Conservation (phyloP, 305 asterid genomes). For the Nicotiana rustica region DNA sequence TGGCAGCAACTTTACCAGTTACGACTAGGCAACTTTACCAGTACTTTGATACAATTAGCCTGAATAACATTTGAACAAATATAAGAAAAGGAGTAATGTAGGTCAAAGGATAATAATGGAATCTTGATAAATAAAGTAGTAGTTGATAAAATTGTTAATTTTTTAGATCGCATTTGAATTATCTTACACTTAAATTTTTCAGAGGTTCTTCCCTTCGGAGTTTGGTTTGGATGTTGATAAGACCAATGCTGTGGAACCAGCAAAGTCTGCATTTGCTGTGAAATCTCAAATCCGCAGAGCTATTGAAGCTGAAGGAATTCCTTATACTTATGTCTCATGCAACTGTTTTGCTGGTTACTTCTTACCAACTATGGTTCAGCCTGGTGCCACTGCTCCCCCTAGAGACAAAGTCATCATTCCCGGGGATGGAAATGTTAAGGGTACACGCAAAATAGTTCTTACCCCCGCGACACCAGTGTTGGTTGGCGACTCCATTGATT, state of each 20-base stretch:
- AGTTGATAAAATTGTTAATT: neutral
- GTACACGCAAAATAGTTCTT: slow-evolving; percentile 33
- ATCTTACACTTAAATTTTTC: slow-evolving; percentile 13
- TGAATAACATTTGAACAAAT: neutral
- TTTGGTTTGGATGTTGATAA: slow-evolving; percentile 75
- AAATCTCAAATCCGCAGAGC: slow-evolving; percentile 64
- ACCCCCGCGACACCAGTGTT: neutral
- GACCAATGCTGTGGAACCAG: slow-evolving; percentile 67
- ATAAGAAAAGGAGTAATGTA: neutral
- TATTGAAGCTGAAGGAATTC: slow-evolving; percentile 65
- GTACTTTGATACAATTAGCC: neutral
- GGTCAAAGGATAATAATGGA: neutral
- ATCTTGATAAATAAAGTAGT: neutral
- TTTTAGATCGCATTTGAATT: neutral
- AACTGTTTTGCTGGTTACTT: slow-evolving; percentile 73
- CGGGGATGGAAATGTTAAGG: slow-evolving; percentile 79
- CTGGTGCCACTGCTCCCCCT: slow-evolving; percentile 66
- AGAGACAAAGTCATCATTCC: slow-evolving; percentile 60
- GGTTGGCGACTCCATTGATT: neutral
- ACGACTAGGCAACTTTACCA: no score
- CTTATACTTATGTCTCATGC: slow-evolving; percentile 55
- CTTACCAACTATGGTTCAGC: slow-evolving; percentile 59
- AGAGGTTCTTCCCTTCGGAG: slow-evolving; percentile 86
- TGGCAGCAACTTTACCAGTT: no score
- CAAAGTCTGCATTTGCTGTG: slow-evolving; percentile 52